Percentiles rank a stretch among this genome's conserved stretches.
Conservation (phyloP, 495 filamentous ascomycete species). For the Neurospora discreta region DNA sequence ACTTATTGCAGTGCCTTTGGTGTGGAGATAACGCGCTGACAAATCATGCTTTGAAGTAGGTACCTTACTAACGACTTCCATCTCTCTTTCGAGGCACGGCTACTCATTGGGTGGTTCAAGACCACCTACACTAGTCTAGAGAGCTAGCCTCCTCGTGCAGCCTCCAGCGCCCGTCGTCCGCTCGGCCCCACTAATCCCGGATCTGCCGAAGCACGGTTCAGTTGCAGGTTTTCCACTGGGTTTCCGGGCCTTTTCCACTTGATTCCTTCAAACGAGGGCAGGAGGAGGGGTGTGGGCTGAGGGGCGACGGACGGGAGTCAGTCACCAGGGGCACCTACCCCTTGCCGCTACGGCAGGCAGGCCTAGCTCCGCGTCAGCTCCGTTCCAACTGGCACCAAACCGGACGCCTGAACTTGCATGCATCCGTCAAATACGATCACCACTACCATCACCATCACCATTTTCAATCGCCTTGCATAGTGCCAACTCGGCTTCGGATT, state of each 20-base stretch:
- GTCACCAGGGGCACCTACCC: not conserved
- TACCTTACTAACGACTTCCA: not conserved
- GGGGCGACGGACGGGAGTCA: not conserved
- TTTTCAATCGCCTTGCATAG: not conserved
- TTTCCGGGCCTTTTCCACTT: not conserved
- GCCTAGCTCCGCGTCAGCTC: not conserved
- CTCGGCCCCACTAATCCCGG: not conserved
- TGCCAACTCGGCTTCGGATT: not conserved
- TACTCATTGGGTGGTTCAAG: not conserved
- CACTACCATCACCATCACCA: not conserved
- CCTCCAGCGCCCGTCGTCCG: not conserved
- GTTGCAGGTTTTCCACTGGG: not conserved
- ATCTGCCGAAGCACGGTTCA: not conserved
- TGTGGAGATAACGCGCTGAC: not conserved
- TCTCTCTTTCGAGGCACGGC: not conserved
- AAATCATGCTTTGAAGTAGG: not conserved
- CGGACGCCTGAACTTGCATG: not conserved
- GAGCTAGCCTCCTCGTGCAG: not conserved
- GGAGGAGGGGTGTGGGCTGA: not conserved
- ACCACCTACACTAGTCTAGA: too few species aligned
- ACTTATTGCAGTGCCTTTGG: not conserved
- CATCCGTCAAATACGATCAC: not conserved
- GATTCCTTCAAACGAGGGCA: not conserved
- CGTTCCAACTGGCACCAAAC: not conserved
- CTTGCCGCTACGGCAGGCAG: not conserved